These are phyloP conservation scores for Mimosa pudica DNA, from an alignment of 306 rosid genomes.

Conservation along the genomic window DNA sequence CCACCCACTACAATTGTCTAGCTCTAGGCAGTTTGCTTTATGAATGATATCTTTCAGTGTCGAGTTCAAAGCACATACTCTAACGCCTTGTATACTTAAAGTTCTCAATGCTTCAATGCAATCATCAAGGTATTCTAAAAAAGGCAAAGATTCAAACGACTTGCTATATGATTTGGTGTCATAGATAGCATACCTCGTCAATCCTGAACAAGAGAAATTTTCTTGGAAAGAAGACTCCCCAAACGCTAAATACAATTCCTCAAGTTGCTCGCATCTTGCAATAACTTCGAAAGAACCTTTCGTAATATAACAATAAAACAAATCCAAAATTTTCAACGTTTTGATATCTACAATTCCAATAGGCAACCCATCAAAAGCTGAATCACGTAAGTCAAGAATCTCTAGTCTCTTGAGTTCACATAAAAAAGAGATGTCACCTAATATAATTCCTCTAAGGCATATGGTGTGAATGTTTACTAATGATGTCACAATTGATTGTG, in stretches of 20 bases:
- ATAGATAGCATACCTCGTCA: background rate
- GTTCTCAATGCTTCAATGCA: background rate
- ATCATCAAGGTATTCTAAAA: background rate
- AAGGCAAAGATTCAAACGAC: background rate
- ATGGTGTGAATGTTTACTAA: background rate
- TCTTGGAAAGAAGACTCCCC: fast-evolving
- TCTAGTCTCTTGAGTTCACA: background rate
- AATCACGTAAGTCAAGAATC: background rate
- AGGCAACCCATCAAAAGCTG: background rate
- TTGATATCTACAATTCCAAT: background rate
- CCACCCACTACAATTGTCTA: background rate
- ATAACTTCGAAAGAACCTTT: background rate
- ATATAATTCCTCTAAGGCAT: background rate
- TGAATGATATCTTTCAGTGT: background rate
- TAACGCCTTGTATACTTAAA: background rate
- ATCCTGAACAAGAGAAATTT: background rate
- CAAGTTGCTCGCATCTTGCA: background rate
- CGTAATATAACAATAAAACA: background rate
- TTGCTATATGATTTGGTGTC: background rate
- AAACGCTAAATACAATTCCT: background rate
- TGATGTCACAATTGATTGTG: background rate
- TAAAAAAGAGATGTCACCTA: background rate
- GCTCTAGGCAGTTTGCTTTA: background rate
- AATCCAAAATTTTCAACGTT: background rate
- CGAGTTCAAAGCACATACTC: background rate